Evolutionary conservation across 2,329 filamentous ascomycete species (phyloP).

Genomic region (Zymoseptoria passerinii): DNA sequence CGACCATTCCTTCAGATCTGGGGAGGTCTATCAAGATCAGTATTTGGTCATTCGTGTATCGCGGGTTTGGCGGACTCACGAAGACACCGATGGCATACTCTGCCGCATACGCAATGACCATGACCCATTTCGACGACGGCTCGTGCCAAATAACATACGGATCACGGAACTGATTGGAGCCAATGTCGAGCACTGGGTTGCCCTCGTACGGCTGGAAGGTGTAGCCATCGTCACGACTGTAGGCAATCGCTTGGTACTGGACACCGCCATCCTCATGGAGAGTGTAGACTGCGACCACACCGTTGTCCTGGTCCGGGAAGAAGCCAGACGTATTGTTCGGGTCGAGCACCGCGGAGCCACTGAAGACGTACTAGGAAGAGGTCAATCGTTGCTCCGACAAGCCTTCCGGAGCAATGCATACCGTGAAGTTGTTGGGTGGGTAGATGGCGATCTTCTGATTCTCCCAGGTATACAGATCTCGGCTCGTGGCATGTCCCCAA

Average conservation of each 20-base stretch:
- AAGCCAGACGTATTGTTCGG: conserved; percentile 58
- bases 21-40: conserved; percentile 37
- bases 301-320: conserved; percentile 52
- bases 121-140: conserved; percentile 46
- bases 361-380: conserved; percentile 39
- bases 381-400: background rate
- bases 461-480: conserved; percentile 55
- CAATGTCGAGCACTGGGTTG: conserved; percentile 54
- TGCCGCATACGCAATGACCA: conserved; percentile 45
- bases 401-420: background rate
- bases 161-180: conserved; percentile 53
- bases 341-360: conserved; percentile 52
- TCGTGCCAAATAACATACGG: conserved; percentile 56
- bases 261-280: conserved; percentile 31
- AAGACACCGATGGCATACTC: conserved; percentile 54
- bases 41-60: background rate
- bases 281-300: conserved; percentile 55
- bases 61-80: background rate
- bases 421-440: conserved; percentile 47
- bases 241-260: conserved; percentile 54
- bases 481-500: conserved; percentile 58
- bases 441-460: conserved; percentile 56
- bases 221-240: conserved; percentile 54
- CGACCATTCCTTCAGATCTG: conserved; percentile 52
- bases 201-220: conserved; percentile 51